Evolutionary conservation across 2,329 filamentous ascomycete species (phyloP).

Genomic region (Lasiodiplodia citricola): DNA sequence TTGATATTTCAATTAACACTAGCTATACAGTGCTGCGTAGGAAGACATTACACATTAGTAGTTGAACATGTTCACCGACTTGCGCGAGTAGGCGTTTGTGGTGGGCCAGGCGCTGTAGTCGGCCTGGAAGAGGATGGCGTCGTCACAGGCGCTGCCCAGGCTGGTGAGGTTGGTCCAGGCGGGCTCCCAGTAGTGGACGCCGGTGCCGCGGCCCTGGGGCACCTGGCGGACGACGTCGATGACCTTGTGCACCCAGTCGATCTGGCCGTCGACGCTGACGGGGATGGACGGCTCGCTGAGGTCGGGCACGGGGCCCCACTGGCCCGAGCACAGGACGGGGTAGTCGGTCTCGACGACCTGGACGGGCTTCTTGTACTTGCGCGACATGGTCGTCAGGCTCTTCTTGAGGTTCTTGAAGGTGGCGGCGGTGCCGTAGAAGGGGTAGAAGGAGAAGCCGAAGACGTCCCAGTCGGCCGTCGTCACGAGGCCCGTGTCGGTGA

Average conservation of each 20-base stretch:
- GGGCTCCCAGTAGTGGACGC: constrained; percentile 77
- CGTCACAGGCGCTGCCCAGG: constrained; percentile 57
- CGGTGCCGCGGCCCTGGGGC: constrained; percentile 55
- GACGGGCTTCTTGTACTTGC: constrained; percentile 67
- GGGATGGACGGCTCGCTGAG: constrained; percentile 67
- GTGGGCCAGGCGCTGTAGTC: constrained; percentile 67
- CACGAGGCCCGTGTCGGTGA: constrained; percentile 62
- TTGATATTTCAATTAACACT: neutral
- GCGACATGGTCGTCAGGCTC: constrained; percentile 64
- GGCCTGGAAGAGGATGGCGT: constrained; percentile 54
- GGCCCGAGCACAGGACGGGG: constrained; percentile 66
- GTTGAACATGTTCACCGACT: constrained; percentile 56
- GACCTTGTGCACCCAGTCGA: constrained; percentile 64
- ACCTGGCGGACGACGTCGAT: constrained; percentile 61
- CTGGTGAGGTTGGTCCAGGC: constrained; percentile 70
- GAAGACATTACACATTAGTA: constrained; percentile 2
- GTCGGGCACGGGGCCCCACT: constrained; percentile 46
- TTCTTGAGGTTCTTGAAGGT: constrained; percentile 63
- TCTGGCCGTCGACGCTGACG: constrained; percentile 66
- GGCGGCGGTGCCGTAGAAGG: constrained; percentile 68
- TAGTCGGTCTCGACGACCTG: constrained; percentile 74
- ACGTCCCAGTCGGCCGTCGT: constrained; percentile 66
- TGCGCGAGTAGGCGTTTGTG: constrained; percentile 60
- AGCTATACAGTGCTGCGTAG: neutral
- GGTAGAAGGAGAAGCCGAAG: constrained; percentile 76